These are phyloP conservation scores for Elongisporangium prolatum DNA, from an alignment of 352 stramenopile genomes.

Conservation along the genomic window DNA sequence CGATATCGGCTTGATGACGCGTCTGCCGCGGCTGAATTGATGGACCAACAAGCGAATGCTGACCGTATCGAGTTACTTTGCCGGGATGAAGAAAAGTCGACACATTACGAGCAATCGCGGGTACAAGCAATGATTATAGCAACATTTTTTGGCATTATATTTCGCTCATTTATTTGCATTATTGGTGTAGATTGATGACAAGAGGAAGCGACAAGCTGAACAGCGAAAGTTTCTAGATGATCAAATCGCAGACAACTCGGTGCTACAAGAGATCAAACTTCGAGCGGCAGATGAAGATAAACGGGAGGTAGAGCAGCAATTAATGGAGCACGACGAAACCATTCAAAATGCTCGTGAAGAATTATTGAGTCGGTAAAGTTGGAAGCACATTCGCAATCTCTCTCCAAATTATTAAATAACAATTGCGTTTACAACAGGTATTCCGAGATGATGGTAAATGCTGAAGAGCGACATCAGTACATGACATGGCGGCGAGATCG, in stretches of 20 bases:
- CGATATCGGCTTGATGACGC: not conserved
- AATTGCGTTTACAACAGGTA: conserved; percentile 24
- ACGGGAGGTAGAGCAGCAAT: conserved; percentile 4
- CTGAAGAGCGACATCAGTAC: conserved; percentile 37
- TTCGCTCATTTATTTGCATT: not conserved
- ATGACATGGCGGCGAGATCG: conserved; percentile 54
- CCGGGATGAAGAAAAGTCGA: not conserved
- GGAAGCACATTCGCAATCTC: not conserved
- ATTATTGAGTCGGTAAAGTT: conserved; percentile 10
- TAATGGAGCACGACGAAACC: conserved; percentile 10
- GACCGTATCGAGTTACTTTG: not conserved
- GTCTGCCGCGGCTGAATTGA: not conserved
- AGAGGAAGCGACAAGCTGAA: not conserved
- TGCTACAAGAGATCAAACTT: conserved; percentile 1
- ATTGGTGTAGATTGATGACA: conserved; percentile 1
- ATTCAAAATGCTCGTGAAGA: conserved; percentile 10
- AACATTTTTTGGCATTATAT: not conserved
- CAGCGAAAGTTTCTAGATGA: conserved; percentile 11
- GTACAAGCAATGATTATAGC: too few species aligned
- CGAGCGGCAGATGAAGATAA: conserved; percentile 6
- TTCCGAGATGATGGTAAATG: conserved; percentile 22
- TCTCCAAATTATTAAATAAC: not conserved
- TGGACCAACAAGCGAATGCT: not conserved
- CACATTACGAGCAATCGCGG: not conserved
- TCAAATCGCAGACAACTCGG: conserved; percentile 3